Evolutionary conservation across 2,329 filamentous ascomycete species (phyloP).

Genomic region (Penicillium verrucosum): DNA sequence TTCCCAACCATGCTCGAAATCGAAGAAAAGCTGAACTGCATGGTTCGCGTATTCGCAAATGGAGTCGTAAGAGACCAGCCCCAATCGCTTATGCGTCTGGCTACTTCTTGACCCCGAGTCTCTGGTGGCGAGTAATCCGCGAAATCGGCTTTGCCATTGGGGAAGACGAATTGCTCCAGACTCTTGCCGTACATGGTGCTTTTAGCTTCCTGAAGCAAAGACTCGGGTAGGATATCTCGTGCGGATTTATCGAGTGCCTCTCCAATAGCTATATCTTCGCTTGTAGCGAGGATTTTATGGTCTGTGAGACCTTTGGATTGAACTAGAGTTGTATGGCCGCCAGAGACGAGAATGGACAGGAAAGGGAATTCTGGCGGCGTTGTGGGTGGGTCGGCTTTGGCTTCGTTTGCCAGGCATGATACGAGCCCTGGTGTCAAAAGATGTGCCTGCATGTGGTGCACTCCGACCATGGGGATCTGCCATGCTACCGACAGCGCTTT

Average conservation of each 20-base stretch:
- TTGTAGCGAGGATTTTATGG: slow-evolving; percentile 70
- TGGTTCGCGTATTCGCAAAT: slow-evolving; percentile 55
- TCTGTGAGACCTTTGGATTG: slow-evolving; percentile 65
- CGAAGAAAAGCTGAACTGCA: slow-evolving; percentile 73
- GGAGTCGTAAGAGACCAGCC: slow-evolving; percentile 70
- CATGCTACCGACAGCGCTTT: slow-evolving; percentile 85
- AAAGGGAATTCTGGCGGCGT: slow-evolving; percentile 69
- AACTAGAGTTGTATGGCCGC: slow-evolving; percentile 86
- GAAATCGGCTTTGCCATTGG: slow-evolving; percentile 40
- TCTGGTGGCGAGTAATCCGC: slow-evolving; percentile 57
- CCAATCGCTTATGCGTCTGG: slow-evolving; percentile 50
- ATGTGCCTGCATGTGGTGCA: slow-evolving; percentile 98
- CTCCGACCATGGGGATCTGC: slow-evolving; percentile 76
- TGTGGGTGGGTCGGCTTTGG: slow-evolving; percentile 5
- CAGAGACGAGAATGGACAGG: slow-evolving; percentile 82
- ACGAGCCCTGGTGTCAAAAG: slow-evolving; percentile 81
- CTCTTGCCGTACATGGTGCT: slow-evolving; percentile 76
- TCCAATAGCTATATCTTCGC: slow-evolving; percentile 80
- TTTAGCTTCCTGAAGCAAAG: slow-evolving; percentile 52
- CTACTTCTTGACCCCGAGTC: slow-evolving; percentile 58
- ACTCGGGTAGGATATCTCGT: slow-evolving; percentile 66
- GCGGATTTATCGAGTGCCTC: slow-evolving; percentile 87
- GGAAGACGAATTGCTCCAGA: slow-evolving; percentile 78
- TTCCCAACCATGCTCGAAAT: slow-evolving; percentile 64
- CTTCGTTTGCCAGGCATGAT: slow-evolving; percentile 52